These are phyloP conservation scores for Xylaria hypoxylon DNA, from an alignment of 2,329 filamentous ascomycete genomes.

Conservation along the genomic window DNA sequence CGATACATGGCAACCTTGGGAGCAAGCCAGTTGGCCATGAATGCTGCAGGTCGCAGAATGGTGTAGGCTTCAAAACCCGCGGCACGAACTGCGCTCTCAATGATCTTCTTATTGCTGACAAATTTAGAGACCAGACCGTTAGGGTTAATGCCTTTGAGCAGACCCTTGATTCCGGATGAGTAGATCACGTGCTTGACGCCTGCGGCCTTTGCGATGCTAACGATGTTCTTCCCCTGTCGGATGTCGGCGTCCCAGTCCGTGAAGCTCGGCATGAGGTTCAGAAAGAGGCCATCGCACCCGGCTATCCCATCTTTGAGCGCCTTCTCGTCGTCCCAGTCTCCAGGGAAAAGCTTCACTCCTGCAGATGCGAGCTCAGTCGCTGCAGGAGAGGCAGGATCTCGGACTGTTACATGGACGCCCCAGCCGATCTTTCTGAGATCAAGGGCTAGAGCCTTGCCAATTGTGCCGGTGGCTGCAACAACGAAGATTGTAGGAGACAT, in stretches of 20 bases:
- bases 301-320: conserved; percentile 29
- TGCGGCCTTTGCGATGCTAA: conserved; percentile 38
- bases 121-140: conserved; percentile 18
- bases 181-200: conserved; percentile 41
- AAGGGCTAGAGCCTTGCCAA: conserved; percentile 38
- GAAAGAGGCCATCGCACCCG: conserved; percentile 42
- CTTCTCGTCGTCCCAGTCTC: conserved; percentile 41
- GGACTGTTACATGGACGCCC: conserved; percentile 37
- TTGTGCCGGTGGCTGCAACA: conserved; percentile 38
- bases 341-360: conserved; percentile 38
- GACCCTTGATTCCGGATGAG: conserved; percentile 12
- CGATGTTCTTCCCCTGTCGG: conserved; percentile 34
- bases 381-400: conserved; percentile 29
- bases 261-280: conserved; percentile 35
- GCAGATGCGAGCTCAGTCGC: conserved; percentile 28
- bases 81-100: conserved; percentile 30
- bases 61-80: conserved; percentile 40
- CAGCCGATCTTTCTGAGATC: conserved; percentile 36
- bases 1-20: conserved; percentile 38
- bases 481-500: conserved; percentile 42
- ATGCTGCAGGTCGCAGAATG: conserved; percentile 36
- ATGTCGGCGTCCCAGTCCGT: conserved; percentile 22
- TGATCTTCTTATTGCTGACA: conserved; percentile 27
- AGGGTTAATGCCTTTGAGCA: not conserved
- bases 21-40: conserved; percentile 44